These are phyloP conservation scores for Melanogaster broomeanus DNA, from an alignment of 768 basidiomycete species.

Conservation along the genomic window DNA sequence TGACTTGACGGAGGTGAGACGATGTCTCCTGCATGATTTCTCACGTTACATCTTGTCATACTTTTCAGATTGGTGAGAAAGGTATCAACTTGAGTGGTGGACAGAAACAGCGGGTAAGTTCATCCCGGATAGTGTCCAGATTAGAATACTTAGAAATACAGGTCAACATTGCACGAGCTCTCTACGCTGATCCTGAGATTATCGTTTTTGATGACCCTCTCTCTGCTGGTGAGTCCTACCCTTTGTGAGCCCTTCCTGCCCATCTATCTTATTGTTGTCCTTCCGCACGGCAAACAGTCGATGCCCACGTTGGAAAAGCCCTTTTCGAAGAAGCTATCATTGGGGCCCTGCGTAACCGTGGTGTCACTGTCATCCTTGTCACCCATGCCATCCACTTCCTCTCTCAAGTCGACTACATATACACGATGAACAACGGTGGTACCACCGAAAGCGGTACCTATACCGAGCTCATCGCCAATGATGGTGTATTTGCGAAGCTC, in stretches of 20 bases:
- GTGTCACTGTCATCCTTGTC: constrained; percentile 56
- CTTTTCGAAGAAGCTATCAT: constrained; percentile 70
- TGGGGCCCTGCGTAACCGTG: constrained; percentile 41
- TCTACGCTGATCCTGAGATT: constrained; percentile 66
- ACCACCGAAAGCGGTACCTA: constrained; percentile 56
- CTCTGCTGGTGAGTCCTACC: constrained; percentile 50
- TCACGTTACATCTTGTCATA: neutral
- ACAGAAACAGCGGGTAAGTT: constrained; percentile 56
- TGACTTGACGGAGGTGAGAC: constrained; percentile 66
- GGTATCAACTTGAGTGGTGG: constrained; percentile 70
- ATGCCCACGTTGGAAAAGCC: constrained; percentile 72
- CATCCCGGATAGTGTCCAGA: neutral
- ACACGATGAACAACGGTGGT: constrained; percentile 43
- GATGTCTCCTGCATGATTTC: neutral
- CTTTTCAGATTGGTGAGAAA: constrained; percentile 64
- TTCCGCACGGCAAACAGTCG: constrained; percentile 45
- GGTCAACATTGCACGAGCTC: constrained; percentile 69
- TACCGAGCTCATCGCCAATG: constrained; percentile 45
- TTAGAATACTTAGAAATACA: constrained; percentile 15
- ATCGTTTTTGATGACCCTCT: constrained; percentile 66
- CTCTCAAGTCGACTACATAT: constrained; percentile 52
- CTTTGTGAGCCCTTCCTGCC: neutral
- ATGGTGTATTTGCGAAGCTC: constrained; percentile 59
- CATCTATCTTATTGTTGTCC: neutral
- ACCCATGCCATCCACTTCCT: constrained; percentile 60